Evolutionary conservation across 2,329 filamentous ascomycete species (phyloP), one percentile per base, ranked within the genome.

Genomic region (Monilinia polystroma): DNA sequence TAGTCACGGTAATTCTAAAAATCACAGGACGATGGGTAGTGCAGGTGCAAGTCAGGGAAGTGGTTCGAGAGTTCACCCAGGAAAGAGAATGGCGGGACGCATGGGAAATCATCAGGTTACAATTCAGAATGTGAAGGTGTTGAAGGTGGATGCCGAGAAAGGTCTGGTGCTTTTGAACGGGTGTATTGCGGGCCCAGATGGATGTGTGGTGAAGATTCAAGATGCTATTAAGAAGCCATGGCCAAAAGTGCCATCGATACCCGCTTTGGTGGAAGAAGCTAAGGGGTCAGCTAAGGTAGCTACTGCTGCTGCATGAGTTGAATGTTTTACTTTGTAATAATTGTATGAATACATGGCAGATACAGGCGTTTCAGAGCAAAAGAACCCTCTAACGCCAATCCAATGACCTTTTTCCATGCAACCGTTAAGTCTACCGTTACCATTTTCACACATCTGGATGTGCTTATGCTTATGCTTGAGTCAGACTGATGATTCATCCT

Each of bases 81-180:
- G 95, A 68, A 99, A 99, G 87, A 95, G 93, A 81, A 99, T 99
- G 95, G 87, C 95, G 4, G 95, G 95, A 66, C 87, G 92, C 68
- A 98, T 99, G 95, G 95, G 95, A 70, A 91, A 90, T 71, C 86
- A 96, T 79, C 87, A 87, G 72, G 90, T 93, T 66, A 99, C 95
- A 58, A 85, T 95, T 67, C 93, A 97, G 84, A 97, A 96, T 79
- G 81, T 98, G 73, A 91, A 90, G 80, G 88, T 99, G 64, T 81
- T 99, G 77, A 89, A 92, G 82, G 89, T 97, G 45, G 93, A 98
- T 80, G 85, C 88, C 73, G 89, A 91, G 78, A 89, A 93, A 75
- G 95, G 95, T 26, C 87, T 97, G 73, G 87, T 99, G 67, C 87
- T 97, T 64, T 88, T 99, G 70, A 92, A 90, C 79, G 95, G 94